phyloP scores from a whole-genome alignment of 495 filamentous ascomycete species.

The Apodospora peruviana region DNA sequence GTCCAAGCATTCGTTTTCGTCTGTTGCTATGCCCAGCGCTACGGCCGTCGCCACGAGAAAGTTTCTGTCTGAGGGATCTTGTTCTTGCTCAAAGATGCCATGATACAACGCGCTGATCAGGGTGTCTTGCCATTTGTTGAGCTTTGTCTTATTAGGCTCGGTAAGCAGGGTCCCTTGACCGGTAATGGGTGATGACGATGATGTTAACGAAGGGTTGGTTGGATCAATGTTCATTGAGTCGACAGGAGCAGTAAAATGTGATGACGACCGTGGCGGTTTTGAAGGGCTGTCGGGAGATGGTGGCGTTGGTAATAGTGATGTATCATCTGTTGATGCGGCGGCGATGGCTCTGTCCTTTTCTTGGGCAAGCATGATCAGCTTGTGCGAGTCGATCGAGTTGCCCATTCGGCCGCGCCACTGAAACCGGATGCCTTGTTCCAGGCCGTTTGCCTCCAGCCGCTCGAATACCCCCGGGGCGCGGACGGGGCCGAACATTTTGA shows the following conservation, averaged over 20 bases:
- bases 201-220: not conserved
- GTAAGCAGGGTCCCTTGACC: not conserved
- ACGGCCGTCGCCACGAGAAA: conserved; percentile 54
- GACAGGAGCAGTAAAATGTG: too few relatives aligned
- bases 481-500: conserved; percentile 8
- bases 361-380: conserved; percentile 64
- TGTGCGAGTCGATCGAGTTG: conserved; percentile 69
- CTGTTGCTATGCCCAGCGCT: conserved; percentile 45
- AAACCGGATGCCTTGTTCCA: conserved; percentile 56
- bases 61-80: conserved; percentile 62
- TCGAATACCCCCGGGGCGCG: conserved; percentile 9
- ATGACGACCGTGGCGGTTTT: not conserved
- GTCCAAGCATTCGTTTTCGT: conserved; percentile 47
- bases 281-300: not conserved
- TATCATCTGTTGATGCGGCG: too few relatives aligned
- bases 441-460: conserved; percentile 11
- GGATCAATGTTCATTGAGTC: too few relatives aligned
- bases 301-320: too few relatives aligned
- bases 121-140: conserved; percentile 38
- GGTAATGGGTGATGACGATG: not conserved
- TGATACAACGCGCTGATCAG: conserved; percentile 63
- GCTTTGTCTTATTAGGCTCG: too few relatives aligned
- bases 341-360: conserved; percentile 33
- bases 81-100: conserved; percentile 65
- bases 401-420: conserved; percentile 67